Conservation (phyloP, 345 rosid genomes). For the Pistacia integerrima region DNA sequence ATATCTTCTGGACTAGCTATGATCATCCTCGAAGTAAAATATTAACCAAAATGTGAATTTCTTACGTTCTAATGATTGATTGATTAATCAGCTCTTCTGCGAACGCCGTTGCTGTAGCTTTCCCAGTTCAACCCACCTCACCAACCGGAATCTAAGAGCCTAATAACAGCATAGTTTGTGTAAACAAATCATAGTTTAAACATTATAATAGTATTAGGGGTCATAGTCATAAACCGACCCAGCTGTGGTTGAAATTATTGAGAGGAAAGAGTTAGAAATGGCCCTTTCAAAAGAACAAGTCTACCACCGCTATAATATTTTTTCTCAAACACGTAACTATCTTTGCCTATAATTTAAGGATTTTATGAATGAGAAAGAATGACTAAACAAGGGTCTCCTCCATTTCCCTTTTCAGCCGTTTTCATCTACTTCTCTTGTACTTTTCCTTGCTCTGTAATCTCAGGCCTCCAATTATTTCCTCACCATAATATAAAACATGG, state of each 20-base stretch:
- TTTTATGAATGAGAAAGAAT: conserved; percentile 22
- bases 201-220: background rate
- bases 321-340: conserved; percentile 27
- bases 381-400: conserved; percentile 11
- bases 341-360: conserved; percentile 21
- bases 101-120: conserved; percentile 34
- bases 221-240: conserved; percentile 36
- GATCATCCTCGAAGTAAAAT: background rate
- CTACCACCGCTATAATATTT: conserved; percentile 16
- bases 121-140: conserved; percentile 34
- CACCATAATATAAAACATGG: background rate
- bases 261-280: conserved; percentile 46
- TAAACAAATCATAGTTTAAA: background rate
- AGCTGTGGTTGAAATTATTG: conserved; percentile 38
- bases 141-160: conserved; percentile 25
- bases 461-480: conserved; percentile 31
- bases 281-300: conserved; percentile 30
- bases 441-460: conserved; percentile 16
- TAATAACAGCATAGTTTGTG: conserved; percentile 11
- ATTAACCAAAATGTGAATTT: background rate
- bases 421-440: conserved; percentile 1
- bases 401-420: background rate
- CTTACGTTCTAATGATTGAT: background rate
- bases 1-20: background rate
- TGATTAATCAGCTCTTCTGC: background rate